Evolutionary conservation across 75 land plant genomes (phyloP).

Genomic region (Picea glauca): DNA sequence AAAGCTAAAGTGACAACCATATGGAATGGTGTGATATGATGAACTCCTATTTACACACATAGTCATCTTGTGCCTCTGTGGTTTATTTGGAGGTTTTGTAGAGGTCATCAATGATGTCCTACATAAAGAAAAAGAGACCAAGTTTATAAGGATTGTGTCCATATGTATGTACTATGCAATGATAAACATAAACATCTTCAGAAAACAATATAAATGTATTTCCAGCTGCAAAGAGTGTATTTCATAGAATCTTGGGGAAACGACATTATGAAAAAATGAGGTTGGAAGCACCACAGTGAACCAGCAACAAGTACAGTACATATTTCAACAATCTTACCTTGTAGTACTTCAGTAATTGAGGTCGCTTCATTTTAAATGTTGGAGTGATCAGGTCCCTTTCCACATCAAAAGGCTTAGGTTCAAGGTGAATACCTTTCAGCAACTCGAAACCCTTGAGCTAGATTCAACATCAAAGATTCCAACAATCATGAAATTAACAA

Average conservation of each 20-base stretch:
- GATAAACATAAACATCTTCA: neutral
- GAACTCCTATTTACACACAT: neutral
- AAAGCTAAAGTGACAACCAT: neutral
- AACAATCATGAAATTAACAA: neutral
- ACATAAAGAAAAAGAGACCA: neutral
- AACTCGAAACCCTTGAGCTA: constrained; percentile 84
- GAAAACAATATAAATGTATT: neutral
- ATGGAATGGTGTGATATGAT: neutral
- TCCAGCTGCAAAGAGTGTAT: neutral
- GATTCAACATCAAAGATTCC: neutral
- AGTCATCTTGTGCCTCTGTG: neutral
- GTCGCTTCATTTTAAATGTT: constrained; percentile 82
- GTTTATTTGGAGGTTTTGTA: constrained; percentile 16
- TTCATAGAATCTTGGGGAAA: neutral
- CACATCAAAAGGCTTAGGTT: constrained; percentile 71
- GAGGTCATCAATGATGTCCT: constrained; percentile 22
- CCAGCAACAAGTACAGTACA: neutral
- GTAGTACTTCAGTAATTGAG: constrained; percentile 73
- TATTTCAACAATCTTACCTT: constrained; percentile 31
- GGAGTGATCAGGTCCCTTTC: constrained; percentile 81
- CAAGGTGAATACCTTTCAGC: constrained; percentile 67
- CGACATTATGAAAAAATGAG: neutral
- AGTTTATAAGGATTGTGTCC: neutral
- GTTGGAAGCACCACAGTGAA: neutral
- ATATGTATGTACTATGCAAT: neutral